Base-by-base conservation (phyloP, 108 stramenopile genomes). In the Schizochytrium sp. region DNA sequence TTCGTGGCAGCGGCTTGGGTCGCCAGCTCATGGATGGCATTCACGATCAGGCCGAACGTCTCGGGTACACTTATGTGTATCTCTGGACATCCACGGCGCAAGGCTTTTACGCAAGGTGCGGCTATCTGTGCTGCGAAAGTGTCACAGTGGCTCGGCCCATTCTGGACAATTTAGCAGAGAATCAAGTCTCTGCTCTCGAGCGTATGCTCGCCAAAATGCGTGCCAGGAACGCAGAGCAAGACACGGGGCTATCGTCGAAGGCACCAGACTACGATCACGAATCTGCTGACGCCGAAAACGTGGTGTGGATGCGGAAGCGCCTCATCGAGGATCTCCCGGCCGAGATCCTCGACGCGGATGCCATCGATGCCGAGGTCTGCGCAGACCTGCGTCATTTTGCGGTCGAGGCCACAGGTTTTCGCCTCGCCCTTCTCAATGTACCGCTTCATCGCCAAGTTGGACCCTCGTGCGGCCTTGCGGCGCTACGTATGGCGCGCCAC, bases 401-500 rank as follows among this genome's bases (percentile, higher is more conserved):
- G 29, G 28, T 3, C 28, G 28, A 41, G 23, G 72, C 21, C 16
- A 41, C 72, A 18, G 72, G 48, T 83, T 12, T 83, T 16, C 43
- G 4, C 12, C 6, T 47, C 3, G n/a, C 12, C 76, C 51, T 47
- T 1, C 43, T 83, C 25, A 18, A 83, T 25, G 76, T 83, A 16
- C 76, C 76, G 44, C 28, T 47, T 43, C 51, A 83, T 53, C 45
- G 51, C 12, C 76, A 83, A 4, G 4, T 83, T 12, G 76, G 76
- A 16, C 76, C 76, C 8, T 83, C 76, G 10, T 83, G 76, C 4
- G 76, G 76, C 14, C 76, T 83, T 34, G 76, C 76, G 6, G 76
- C 76, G 45, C 76, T 83, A 21, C 76, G 76, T 34, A 83, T 83
- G 76, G 76, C 51, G n/a, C 76, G 76, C 18, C 48, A 83, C 63